Conservation (phyloP, 129 eudicot species). For the Flaveria sonorensis region DNA sequence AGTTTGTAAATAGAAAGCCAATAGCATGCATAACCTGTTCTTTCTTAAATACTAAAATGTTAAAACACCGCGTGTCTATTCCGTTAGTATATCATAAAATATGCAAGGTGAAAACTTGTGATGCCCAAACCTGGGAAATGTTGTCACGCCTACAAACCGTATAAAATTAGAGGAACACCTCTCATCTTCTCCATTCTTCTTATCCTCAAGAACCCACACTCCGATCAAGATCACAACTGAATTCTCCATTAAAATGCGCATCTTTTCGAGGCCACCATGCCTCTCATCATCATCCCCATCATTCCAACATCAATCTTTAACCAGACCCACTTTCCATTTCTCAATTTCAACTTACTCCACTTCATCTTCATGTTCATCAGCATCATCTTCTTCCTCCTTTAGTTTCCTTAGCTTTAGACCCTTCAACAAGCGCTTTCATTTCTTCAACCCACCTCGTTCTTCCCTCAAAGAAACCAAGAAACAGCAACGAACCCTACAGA, state of each 20-base stretch:
- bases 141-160: constrained; percentile 35
- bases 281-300: constrained; percentile 43
- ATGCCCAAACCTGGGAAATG: constrained; percentile 18
- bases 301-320: constrained; percentile 13
- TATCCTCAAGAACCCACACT: constrained; percentile 24
- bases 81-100: background rate
- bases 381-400: constrained; percentile 23
- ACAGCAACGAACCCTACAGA: constrained; percentile 43
- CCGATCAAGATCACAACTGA: background rate
- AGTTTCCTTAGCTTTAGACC: constrained; percentile 40
- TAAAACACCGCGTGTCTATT: background rate
- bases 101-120: constrained; percentile 15
- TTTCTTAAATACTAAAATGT: no score
- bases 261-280: constrained; percentile 47
- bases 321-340: constrained; percentile 41
- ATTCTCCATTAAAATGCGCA: constrained; percentile 35
- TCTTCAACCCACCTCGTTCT: constrained; percentile 72
- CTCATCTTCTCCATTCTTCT: constrained; percentile 26
- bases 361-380: constrained; percentile 24
- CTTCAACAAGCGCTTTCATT: constrained; percentile 53
- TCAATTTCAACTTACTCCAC: constrained; percentile 35
- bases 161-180: constrained; percentile 23
- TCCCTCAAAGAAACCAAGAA: constrained; percentile 69
- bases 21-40: no score
- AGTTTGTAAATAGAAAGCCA: no score